phyloP scores from a whole-genome alignment of 2,329 filamentous ascomycete species.

The Zasmidium cellare region DNA sequence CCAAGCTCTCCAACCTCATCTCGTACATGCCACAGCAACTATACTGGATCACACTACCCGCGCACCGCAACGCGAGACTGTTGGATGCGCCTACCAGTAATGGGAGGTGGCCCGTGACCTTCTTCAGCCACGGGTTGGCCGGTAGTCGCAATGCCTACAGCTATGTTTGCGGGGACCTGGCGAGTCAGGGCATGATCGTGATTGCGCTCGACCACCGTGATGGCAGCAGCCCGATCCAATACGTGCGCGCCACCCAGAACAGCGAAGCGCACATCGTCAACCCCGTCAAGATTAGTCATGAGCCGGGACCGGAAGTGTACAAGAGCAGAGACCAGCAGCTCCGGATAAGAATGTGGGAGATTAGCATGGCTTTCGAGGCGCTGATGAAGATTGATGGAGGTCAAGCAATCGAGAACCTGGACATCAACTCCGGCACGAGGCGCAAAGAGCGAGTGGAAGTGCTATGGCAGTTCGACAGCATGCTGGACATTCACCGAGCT shows the following conservation, averaged over 20 bases:
- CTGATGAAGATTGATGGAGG: conserved; percentile 66
- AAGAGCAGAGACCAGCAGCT: conserved; percentile 69
- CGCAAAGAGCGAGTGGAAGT: conserved; percentile 43
- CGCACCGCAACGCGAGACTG: conserved; percentile 68
- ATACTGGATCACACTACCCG: conserved; percentile 72
- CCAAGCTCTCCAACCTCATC: conserved; percentile 25
- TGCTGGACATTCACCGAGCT: conserved; percentile 67
- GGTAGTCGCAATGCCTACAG: conserved; percentile 83
- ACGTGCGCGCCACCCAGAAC: conserved; percentile 62
- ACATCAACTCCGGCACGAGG: conserved; percentile 39
- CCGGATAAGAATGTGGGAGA: conserved; percentile 74
- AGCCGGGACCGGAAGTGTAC: conserved; percentile 62
- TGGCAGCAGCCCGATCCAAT: conserved; percentile 73
- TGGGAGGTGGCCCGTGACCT: conserved; percentile 72
- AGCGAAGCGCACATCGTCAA: conserved; percentile 42
- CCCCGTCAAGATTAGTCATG: conserved; percentile 58
- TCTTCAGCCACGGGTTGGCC: conserved; percentile 85
- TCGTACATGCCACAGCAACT: conserved; percentile 61
- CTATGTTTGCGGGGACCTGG: conserved; percentile 74
- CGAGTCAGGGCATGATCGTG: conserved; percentile 78
- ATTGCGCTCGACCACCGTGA: conserved; percentile 82
- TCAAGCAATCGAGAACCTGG: conserved; percentile 46
- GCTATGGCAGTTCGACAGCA: conserved; percentile 60
- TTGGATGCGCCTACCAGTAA: conserved; percentile 49
- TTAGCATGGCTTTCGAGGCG: conserved; percentile 69